Evolutionary conservation across 192 early-diverging fungal genomes (phyloP), one percentile per base, ranked within the genome.

Genomic region (Podila verticillata): DNA sequence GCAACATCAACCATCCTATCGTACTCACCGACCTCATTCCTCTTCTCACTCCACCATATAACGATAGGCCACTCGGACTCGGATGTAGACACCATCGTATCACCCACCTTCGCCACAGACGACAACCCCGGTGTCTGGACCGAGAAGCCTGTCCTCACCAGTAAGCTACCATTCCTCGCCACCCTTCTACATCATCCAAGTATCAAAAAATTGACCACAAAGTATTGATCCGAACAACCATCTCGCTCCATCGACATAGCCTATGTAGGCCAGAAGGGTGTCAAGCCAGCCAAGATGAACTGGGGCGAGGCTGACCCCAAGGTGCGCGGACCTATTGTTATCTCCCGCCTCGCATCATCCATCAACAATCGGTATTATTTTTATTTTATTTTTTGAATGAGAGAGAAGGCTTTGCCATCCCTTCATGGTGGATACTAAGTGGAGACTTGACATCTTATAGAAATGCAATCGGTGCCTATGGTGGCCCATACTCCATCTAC

Each of bases 381-480:
- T 15, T 15, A 15, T 17, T 44, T 3, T 44, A 2, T 44, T 3
- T 15, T 44, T 44, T 39, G 39, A 9, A 15, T 39, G 12, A 10
- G 15, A 39, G 2, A 36, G n/a, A n/a, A n/a, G n/a, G n/a, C n/a
- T n/a, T n/a, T n/a, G n/a, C n/a, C n/a, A n/a, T n/a, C n/a, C n/a
- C n/a, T n/a, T 54, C 2, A 64, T n/a, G 1, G 19, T 20, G 10
- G 22, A 66, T 54, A n/a, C n/a, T 51, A 60, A 30, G 32, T 17
- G n/a, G 19, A 70, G 6, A 19, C 39, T 44, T 10, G 17, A 44
- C 8, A 24, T 35, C 17, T 31, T 35, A 56, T 73, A 89, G 90
- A 74, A 98, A 98, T 85, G 96, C 96, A n/a, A 94, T 96, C 61
- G 96, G 96, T 59, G 96, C 96, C 2, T 92, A 96, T 81, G 95